Evolutionary conservation across 73 alveolate species (phyloP), one percentile per base, ranked within the genome.

Genomic region (Urostyla sp.): DNA sequence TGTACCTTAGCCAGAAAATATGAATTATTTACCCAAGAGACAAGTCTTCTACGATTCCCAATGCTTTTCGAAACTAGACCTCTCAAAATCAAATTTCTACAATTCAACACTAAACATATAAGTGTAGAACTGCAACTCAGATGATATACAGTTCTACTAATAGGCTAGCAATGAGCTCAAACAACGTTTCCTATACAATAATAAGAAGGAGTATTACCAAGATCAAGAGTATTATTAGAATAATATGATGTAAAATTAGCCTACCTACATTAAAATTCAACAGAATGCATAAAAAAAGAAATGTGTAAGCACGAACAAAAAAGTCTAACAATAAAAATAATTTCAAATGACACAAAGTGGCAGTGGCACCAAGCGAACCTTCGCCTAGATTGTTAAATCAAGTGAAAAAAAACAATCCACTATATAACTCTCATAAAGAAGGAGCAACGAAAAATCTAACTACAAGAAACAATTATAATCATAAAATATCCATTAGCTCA

Each of bases 391-490:
- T 40, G 44, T 40, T 46, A 63, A 63, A 38, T 13, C 26, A 21
- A 63, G 79, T 31, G 79, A 60, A 4, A 63, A 63, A 63, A 63
- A 63, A 32, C 16, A 55, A 24, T 55, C 8, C 72, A 43, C 8
- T 5, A 11, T 38, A 8, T 5, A n/a, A n/a, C n/a, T n/a, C 24
- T n/a, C 45, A 16, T 23, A 27, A 5, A 43, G 61, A 20, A 63
- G 44, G 45, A 63, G 79, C 28, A 45, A 57, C 30, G 15, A 63
- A 40, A 63, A 63, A 37, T 38, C 21, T 26, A 63, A 63, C 43
- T 43, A 10, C 20, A 63, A 63, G 43, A 34, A 50, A 38, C 21
- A 40, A 13, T 18, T 37, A 1, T 32, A 63, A 38, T 5, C 44
- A 13, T 3, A 11, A 20, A 16, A 63, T 7, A 63, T 26, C 53